These are phyloP conservation scores for Lactarius pseudohatsudake DNA, from an alignment of 768 basidiomycete genomes.

Conservation along the genomic window DNA sequence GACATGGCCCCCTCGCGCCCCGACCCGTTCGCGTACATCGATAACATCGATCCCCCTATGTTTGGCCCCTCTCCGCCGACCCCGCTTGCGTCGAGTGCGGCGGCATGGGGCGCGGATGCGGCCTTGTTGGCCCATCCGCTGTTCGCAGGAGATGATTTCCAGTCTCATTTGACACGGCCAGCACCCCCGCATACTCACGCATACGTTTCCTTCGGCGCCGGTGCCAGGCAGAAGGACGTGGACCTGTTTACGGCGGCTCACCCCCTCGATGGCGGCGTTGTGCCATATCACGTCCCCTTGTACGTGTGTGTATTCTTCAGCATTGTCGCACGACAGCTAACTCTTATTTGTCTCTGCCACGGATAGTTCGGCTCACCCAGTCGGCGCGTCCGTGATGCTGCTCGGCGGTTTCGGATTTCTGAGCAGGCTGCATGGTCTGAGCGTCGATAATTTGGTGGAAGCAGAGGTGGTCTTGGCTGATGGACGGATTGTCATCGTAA, in stretches of 20 bases:
- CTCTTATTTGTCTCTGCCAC: constrained; percentile 6
- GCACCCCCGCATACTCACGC: constrained; percentile 67
- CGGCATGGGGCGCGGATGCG: constrained; percentile 12
- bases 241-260: constrained; percentile 72
- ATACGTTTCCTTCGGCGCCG: constrained; percentile 85
- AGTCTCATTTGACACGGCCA: constrained; percentile 41
- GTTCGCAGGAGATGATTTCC: constrained; percentile 32
- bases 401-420: constrained; percentile 90
- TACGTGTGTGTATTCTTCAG: constrained; percentile 5
- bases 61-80: constrained; percentile 2
- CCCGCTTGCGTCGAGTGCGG: constrained; percentile 9
- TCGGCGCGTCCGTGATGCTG: constrained; percentile 76
- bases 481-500: constrained; percentile 78
- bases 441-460: constrained; percentile 87
- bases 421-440: constrained; percentile 78
- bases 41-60: constrained; percentile 10
- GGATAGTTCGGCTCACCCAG: constrained; percentile 74
- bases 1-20: constrained; percentile 14
- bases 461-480: constrained; percentile 91
- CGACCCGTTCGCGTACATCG: constrained; percentile 35
- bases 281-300: constrained; percentile 75
- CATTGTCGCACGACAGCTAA: constrained; percentile 12
- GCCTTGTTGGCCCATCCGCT: constrained; percentile 32
- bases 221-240: constrained; percentile 80
- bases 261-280: constrained; percentile 59